Percentiles rank a stretch among this genome's conserved stretches.
phyloP scores from a whole-genome alignment of 805 yeast genomes.

The Wickerhamomyces bovis region DNA sequence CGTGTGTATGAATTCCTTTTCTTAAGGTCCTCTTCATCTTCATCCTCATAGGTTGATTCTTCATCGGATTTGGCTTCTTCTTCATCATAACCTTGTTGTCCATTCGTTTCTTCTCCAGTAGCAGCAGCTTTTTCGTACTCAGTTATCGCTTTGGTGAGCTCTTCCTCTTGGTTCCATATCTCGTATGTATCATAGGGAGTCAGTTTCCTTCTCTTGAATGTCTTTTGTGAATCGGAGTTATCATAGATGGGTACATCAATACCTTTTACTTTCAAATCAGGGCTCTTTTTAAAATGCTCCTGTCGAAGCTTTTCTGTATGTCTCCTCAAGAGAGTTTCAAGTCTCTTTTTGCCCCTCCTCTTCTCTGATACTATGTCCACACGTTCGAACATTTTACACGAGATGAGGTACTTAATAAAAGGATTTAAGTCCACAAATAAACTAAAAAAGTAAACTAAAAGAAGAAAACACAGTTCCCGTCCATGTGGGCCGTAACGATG shows the following conservation, averaged over 20 bases:
- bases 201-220: constrained; percentile 2
- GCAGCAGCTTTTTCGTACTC: neutral
- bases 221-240: constrained; percentile 2
- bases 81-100: neutral
- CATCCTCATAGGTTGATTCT: neutral
- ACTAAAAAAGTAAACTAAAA: no score
- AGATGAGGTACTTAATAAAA: neutral
- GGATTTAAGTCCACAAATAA: no score
- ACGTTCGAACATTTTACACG: neutral
- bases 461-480: no score
- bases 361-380: neutral
- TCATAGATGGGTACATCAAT: neutral
- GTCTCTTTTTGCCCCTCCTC: neutral
- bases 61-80: neutral
- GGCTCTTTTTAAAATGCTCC: neutral
- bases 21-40: neutral
- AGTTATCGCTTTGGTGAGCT: constrained; percentile 8
- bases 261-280: neutral
- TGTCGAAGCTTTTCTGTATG: neutral
- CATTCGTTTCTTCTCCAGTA: neutral
- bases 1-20: neutral
- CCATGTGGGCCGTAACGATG: no score
- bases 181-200: constrained; percentile 20
- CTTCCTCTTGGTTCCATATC: constrained; percentile 16
- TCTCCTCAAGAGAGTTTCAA: neutral